phyloP scores from a whole-genome alignment of 2,329 filamentous ascomycete genomes.

The Ramichloridium luteum region DNA sequence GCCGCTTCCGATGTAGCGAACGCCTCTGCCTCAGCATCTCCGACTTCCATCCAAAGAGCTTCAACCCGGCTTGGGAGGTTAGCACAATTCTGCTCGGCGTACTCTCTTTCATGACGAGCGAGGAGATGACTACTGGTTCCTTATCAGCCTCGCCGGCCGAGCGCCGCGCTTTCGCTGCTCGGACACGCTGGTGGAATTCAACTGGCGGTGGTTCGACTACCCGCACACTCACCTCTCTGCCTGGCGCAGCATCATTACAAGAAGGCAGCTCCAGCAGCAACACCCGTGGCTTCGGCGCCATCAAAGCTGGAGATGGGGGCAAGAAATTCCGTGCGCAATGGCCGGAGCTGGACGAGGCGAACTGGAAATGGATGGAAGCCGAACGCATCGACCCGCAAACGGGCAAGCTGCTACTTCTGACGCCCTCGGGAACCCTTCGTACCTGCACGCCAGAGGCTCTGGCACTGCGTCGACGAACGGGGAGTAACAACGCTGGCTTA shows the following conservation, averaged over 20 bases:
- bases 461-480: constrained; percentile 4
- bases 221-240: constrained; percentile 31
- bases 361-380: constrained; percentile 83
- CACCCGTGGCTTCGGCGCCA: constrained; percentile 57
- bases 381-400: constrained; percentile 67
- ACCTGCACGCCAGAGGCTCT: not conserved
- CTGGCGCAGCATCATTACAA: not conserved
- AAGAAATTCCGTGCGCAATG: constrained; percentile 82
- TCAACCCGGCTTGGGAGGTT: constrained; percentile 97
- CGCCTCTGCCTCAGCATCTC: constrained; percentile 90
- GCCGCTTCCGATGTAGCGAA: constrained; percentile 86
- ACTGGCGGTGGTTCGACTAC: constrained; percentile 71
- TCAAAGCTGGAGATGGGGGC: constrained; percentile 86
- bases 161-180: constrained; percentile 61
- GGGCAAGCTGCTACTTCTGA: constrained; percentile 38
- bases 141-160: constrained; percentile 66
- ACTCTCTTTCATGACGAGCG: constrained; percentile 93
- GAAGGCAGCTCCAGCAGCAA: constrained; percentile 24
- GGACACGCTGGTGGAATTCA: constrained; percentile 91
- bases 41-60: constrained; percentile 95
- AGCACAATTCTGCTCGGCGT: constrained; percentile 91
- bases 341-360: constrained; percentile 79
- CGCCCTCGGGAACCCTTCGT: constrained; percentile 18
- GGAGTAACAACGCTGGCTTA: constrained; percentile 42
- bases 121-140: constrained; percentile 95